phyloP scores from a whole-genome alignment of 2,329 filamentous ascomycete genomes.

The Xylariomycetidae sp. region DNA sequence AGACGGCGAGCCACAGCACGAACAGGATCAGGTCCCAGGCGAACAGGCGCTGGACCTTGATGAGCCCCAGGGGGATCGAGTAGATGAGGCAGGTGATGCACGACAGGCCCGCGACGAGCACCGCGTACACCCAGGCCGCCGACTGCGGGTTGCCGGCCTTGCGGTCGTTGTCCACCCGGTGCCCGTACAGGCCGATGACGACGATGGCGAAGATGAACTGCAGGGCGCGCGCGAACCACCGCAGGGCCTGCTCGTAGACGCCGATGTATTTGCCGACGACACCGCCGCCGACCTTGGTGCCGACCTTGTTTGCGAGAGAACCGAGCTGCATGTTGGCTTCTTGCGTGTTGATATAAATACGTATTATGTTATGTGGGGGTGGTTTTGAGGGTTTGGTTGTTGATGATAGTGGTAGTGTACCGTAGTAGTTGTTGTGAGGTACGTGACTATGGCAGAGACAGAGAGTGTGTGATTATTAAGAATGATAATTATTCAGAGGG shows the following conservation, averaged over 20 bases:
- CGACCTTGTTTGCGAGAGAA: constrained; percentile 20
- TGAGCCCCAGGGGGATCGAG: constrained; percentile 30
- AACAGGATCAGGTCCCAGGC: constrained; percentile 40
- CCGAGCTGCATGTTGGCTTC: constrained; percentile 15
- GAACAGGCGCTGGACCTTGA: constrained; percentile 36
- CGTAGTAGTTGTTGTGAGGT: too few relatives aligned
- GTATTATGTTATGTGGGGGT: too few relatives aligned
- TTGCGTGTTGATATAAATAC: background rate
- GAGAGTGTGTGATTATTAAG: too few relatives aligned
- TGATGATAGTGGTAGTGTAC: too few relatives aligned
- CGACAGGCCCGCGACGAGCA: constrained; percentile 51
- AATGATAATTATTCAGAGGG: too few relatives aligned
- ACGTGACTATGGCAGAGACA: too few relatives aligned
- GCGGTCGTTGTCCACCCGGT: constrained; percentile 48
- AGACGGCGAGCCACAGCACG: constrained; percentile 58
- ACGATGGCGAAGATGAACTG: constrained; percentile 68
- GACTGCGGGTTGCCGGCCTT: constrained; percentile 34
- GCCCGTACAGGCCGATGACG: constrained; percentile 64
- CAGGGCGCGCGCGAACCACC: constrained; percentile 54
- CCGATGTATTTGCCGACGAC: constrained; percentile 41
- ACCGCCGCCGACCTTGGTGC: constrained; percentile 33
- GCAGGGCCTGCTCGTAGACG: constrained; percentile 41
- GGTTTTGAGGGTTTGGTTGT: too few relatives aligned
- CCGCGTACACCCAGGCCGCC: constrained; percentile 61
- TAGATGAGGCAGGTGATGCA: constrained; percentile 45